Evolutionary conservation across 768 basidiomycete genomes (phyloP), one percentile per base, ranked within the genome.

Genomic region (Chalciporus sphaerocephalus): DNA sequence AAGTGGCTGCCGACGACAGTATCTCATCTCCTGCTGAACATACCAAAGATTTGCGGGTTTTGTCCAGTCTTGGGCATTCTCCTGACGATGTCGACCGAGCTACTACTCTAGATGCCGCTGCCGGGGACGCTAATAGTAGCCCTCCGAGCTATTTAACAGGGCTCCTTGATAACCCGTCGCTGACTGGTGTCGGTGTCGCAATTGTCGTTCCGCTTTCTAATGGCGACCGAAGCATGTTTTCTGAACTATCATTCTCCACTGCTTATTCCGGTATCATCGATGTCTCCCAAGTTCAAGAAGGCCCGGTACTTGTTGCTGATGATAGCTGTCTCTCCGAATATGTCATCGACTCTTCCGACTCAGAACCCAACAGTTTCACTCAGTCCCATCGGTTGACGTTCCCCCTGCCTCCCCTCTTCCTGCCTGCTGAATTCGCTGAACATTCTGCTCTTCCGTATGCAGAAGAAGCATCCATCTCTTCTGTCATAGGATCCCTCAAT

Each of bases 381-480:
- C 36, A 10, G 6, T 28, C 21, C 7, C 52, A 36, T 28, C 51
- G 23, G 15, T n/a, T 52, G 30, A 57, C 59, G 17, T 59, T 54
- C 47, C 59, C 62, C 28, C 50, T 56, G 11, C 54, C 56, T 34
- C 49, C 47, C 17, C 39, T 42, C 11, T 44, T 50, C 24, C 25
- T 48, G 1, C 34, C 51, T 7, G 23, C 32, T 5, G 57, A 53
- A 21, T 18, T 40, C 21, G 37, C 40, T 10, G 45, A 22, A 2
- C 20, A 45, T 13, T 40, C 53, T 5, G 21, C 44, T 5, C 32
- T 49, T 8, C 8, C 10, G 28, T 25, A n/a, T 20, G 48, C 43
- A 23, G 41, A 30, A 15, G 30, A 40, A 18, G 28, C 11, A 3
- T 37, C 34, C 13, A 18, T 40, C 22, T 12, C 18, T 13, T 32